Evolutionary conservation across 129 eudicot genomes (phyloP).

Genomic region (Ambrosia trifida): DNA sequence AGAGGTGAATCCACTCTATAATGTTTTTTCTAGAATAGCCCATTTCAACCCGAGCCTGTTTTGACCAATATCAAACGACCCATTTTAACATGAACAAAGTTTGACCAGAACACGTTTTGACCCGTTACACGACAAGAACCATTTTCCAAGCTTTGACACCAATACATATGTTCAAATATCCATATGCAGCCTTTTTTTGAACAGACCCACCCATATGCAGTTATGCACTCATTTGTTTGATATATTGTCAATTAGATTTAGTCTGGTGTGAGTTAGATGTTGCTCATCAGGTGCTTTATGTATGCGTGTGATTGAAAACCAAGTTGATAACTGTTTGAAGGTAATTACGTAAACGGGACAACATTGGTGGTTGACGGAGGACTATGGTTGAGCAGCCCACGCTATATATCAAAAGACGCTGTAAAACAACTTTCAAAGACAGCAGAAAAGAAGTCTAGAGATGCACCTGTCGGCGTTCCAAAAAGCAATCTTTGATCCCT

Average conservation of each 20-base stretch:
- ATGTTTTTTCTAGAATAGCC: too few relatives aligned
- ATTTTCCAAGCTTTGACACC: neutral
- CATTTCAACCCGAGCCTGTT: too few relatives aligned
- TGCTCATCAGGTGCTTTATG: neutral
- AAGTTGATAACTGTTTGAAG: constrained; percentile 21
- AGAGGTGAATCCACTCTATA: too few relatives aligned
- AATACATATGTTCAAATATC: neutral
- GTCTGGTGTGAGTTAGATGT: neutral
- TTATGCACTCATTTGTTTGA: neutral
- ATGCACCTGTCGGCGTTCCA: constrained; percentile 47
- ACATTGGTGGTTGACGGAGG: constrained; percentile 53
- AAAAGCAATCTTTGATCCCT: constrained; percentile 47
- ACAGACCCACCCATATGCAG: too few relatives aligned
- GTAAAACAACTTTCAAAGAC: constrained; percentile 46
- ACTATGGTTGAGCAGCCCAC: constrained; percentile 46
- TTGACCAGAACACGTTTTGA: too few relatives aligned
- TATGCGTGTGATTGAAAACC: neutral
- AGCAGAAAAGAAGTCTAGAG: constrained; percentile 51
- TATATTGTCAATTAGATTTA: neutral
- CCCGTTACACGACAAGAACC: too few relatives aligned
- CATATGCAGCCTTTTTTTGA: too few relatives aligned
- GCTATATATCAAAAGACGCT: constrained; percentile 43
- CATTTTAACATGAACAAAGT: too few relatives aligned
- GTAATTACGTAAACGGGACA: constrained; percentile 50
- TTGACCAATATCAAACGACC: too few relatives aligned